Base-by-base conservation (phyloP, 768 basidiomycete genomes). In the Saitozyma sp. region DNA sequence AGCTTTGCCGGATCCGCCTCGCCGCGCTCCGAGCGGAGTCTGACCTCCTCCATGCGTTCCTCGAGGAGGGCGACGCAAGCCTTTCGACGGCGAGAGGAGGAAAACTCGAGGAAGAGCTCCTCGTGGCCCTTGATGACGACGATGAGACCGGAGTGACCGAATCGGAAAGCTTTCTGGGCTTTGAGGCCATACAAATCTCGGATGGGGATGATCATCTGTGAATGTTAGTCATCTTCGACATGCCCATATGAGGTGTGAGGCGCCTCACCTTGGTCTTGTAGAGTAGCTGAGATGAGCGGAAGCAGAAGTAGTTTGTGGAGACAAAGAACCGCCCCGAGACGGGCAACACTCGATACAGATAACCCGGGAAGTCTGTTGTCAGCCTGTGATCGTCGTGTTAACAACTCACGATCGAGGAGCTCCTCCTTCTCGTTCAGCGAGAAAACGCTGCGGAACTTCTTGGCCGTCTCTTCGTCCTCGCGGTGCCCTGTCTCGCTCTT, bases 41-140 rank as follows among this genome's bases (percentile, higher is more conserved):
- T 84, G 11, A 86, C 82, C 51, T 86, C 85, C 56, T 97, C 93
- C 75, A 94, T 85, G 75, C 92, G 91, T 29, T 84, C 83, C 67
- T 93, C 87, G 50, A 99, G 81, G 17, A 94, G 82, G 11, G 78
- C 78, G 17, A 89, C 85, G 72, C 94, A 93, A 1, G 87, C 86
- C 65, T 88, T 84, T 20, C 95, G 86, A 65, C 90, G 87, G 58
- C 90, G 88, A 60, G 88, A 85, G 17, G 88, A 86, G 48, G 84
- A 83, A 76, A 99, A 95, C 79, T 99, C 96, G 70, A 98, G 89
- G 83, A 99, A 99, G 9, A 98, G 83, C 76, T 99, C 95, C 80
- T 99, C 95, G 75, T 98, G 92, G 0, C 95, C 95, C 71, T 89
- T 91, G 69, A 99, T 87, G 58, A 97, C 88, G 59, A 98, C 83